Evolutionary conservation across 441 rosid genomes (phyloP), one percentile per base, ranked within the genome.

Genomic region (Bocquillonia castaneifolia): DNA sequence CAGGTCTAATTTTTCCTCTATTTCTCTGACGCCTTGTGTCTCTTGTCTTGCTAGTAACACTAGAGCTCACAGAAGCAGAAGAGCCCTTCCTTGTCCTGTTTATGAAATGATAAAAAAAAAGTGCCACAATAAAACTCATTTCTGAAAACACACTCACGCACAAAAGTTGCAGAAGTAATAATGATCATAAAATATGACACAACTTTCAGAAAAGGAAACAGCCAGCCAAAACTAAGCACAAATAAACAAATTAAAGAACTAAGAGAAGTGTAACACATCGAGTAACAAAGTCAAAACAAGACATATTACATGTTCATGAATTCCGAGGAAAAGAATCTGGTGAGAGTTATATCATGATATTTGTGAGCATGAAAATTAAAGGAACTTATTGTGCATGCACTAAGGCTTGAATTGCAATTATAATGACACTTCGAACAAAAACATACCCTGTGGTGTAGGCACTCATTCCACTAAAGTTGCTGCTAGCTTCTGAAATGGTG

Each of bases 391-490:
- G 47, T 14, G 32, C 15, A 28, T 20, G n/a, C n/a, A n/a, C n/a
- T n/a, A 17, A 39, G 36, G 39, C 58, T 45, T 25, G 23, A 65
- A 59, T 14, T n/a, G 3, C 1, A 64, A 52, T 14, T 50, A 42
- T 1, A 4, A 15, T n/a, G 71, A 28, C 59, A 57, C 20, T 52
- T 53, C 40, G 29, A 29, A 63, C 31, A 57, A 75, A 74, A 25
- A 39, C 40, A 61, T 88, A 89, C 99, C 99, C 92, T 26, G 81
- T 82, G 44, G 93, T 88, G 74, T 91, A 91, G 76, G 86, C 93
- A 76, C 99, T 93, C 97, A 93, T 93, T 80, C 96, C 96, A 76
- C 96, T 89, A 72, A 89, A 83, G 67, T 81, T 81, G 79, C 96
- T 88, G 76, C 99, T 91, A 60, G 92, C 76, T 82, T 91, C 99